These are phyloP conservation scores for Pseudogymnoascus sp. DNA, from an alignment of 2,329 filamentous ascomycete species.

Conservation along the genomic window DNA sequence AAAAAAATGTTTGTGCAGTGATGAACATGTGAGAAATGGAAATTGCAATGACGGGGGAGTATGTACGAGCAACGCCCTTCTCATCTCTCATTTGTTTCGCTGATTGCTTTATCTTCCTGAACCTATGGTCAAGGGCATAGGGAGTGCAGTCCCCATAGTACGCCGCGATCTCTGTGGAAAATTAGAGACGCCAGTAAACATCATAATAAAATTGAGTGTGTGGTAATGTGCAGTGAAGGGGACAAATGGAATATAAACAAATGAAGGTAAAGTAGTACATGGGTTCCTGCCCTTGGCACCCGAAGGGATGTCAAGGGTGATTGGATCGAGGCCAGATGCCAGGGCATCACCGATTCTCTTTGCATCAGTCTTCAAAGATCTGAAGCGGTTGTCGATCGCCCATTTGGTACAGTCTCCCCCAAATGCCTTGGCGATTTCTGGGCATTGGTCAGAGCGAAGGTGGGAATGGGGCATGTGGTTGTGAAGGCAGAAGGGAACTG, in stretches of 20 bases:
- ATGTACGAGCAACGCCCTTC: neutral
- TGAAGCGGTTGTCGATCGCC: conserved; percentile 34
- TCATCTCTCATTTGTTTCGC: conserved; percentile 19
- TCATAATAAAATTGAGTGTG: neutral
- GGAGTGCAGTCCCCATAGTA: conserved; percentile 20
- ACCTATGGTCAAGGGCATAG: conserved; percentile 24
- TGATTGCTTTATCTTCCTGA: conserved; percentile 25
- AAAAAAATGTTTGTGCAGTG: conserved; percentile 12
- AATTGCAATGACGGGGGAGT: conserved; percentile 17
- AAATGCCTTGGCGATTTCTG: conserved; percentile 22
- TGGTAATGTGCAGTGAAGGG: conserved; percentile 11
- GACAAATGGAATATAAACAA: neutral
- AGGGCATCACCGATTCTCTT: conserved; percentile 31
- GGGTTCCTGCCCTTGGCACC: conserved; percentile 8
- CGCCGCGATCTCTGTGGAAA: conserved; percentile 19
- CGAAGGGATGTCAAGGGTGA: conserved; percentile 23
- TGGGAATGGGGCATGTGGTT: conserved; percentile 11
- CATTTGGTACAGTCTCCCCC: conserved; percentile 31
- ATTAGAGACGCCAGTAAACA: conserved; percentile 16
- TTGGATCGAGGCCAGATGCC: conserved; percentile 30
- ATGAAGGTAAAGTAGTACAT: conserved; percentile 4
- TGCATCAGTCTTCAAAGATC: conserved; percentile 34
- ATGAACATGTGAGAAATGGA: conserved; percentile 13
- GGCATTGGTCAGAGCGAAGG: neutral
- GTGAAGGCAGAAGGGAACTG: conserved; percentile 10